Percentiles rank a stretch among this genome's conserved stretches.
Evolutionary conservation across 495 filamentous ascomycete genomes (phyloP).

Genomic region (Hypomontagnella submonticulosa): DNA sequence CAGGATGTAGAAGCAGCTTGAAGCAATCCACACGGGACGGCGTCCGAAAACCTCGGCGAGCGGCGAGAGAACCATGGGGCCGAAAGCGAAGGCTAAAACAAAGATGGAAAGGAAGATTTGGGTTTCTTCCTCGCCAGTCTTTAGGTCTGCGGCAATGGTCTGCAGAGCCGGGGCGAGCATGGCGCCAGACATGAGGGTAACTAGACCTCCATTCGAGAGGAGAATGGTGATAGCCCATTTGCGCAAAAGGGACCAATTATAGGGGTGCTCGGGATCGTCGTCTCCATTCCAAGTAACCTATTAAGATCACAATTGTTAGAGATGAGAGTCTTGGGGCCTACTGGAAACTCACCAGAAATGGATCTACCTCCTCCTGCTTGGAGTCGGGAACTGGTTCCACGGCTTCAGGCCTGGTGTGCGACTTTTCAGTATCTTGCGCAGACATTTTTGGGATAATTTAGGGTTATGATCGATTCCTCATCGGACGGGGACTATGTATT

Average conservation of each 20-base stretch:
- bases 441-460: constrained; percentile 10
- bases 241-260: constrained; percentile 64
- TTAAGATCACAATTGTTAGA: background rate
- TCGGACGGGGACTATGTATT: too few relatives aligned
- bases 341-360: constrained; percentile 7
- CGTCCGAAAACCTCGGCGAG: constrained; percentile 70
- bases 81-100: constrained; percentile 66
- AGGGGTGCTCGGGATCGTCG: constrained; percentile 66
- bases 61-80: constrained; percentile 69
- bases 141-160: constrained; percentile 63
- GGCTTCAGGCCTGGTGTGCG: background rate
- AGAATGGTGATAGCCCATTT: constrained; percentile 73
- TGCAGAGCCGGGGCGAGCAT: constrained; percentile 74
- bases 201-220: constrained; percentile 62
- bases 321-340: background rate
- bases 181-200: constrained; percentile 72
- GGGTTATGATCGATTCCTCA: too few relatives aligned
- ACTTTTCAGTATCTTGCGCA: constrained; percentile 5
- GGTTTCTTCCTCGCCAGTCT: constrained; percentile 54
- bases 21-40: constrained; percentile 55
- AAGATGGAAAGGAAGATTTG: constrained; percentile 55
- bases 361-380: constrained; percentile 8
- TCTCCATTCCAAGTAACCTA: constrained; percentile 27
- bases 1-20: constrained; percentile 57
- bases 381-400: background rate